Base-by-base conservation (phyloP, 2,329 filamentous ascomycete genomes). In the Remersonia thermophila region DNA sequence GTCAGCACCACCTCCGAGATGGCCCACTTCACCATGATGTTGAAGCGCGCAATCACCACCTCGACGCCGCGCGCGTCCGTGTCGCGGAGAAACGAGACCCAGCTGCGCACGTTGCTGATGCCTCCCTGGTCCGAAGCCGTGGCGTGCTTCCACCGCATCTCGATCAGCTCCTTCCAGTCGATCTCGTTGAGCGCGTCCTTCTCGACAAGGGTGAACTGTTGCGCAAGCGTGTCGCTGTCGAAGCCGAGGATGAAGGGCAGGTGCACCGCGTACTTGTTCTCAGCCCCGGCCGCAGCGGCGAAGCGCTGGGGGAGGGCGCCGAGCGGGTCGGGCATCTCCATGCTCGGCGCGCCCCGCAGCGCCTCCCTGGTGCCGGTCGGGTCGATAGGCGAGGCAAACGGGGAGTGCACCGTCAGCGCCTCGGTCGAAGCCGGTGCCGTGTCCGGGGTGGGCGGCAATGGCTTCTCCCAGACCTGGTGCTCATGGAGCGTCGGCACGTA, bases 21-120 rank as follows among this genome's bases (percentile, higher is more conserved):
- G 18, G 76, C 79, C 83, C 83, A 91, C 55, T 89, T 89, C 42
- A 87, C 83, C 63, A 89, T 82, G 44, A 91, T 73, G 55, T 91
- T 91, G 64, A 91, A 91, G 33, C 83, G 78, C 7, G 83, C 81
- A 55, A 89, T 83, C 32, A 87, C 82, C 15, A 91, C 79, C 52
- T 89, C 83, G 27, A 91, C 80, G 11, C 83, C 83, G 36, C 72
- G 73, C 2, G 80, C 77, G 47, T 83, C 77, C 30, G 77, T 71
- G 33, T 77, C 77, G 35, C 78, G 74, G 28, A 89, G 64, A 52
- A 86, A 89, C 30, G 84, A 78, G 9, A 89, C 83, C 83, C 83
- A 91, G 15, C 85, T 83, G 36, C 77, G 72, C 26, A 76, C 72
- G 41, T 78, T 66, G 41, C 77, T 66, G 33, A 41, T 39, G 11